Conservation (phyloP, 805 yeast genomes). For the Candida boidinii region DNA sequence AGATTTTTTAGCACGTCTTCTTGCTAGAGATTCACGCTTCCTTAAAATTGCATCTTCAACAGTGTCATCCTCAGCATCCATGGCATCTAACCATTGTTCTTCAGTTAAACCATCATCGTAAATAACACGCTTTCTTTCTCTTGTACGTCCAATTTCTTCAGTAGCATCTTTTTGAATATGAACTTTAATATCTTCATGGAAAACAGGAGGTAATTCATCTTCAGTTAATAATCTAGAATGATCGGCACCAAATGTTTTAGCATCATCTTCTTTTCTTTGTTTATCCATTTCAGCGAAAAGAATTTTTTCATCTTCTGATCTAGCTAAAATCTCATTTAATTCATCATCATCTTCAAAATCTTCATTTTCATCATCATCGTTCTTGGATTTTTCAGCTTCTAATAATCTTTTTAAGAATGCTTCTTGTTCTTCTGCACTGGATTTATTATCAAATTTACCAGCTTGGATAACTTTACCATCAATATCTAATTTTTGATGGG, state of each 20-base stretch:
- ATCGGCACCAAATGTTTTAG: conserved; percentile 18
- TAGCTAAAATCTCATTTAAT: conserved; percentile 53
- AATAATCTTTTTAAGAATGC: conserved; percentile 62
- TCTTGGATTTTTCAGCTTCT: conserved; percentile 56
- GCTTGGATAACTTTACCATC: conserved; percentile 90
- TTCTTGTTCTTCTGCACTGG: conserved; percentile 83
- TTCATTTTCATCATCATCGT: conserved; percentile 29
- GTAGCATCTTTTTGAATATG: conserved; percentile 34
- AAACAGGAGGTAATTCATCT: conserved; percentile 73
- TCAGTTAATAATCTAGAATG: conserved; percentile 51
- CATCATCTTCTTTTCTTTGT: conserved; percentile 34
- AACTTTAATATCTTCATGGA: conserved; percentile 49
- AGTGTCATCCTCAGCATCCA: conserved; percentile 63
- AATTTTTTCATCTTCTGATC: conserved; percentile 52
- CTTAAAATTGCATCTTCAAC: conserved; percentile 52
- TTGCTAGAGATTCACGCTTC: conserved; percentile 35
- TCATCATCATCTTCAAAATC: conserved; percentile 64
- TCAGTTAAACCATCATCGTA: conserved; percentile 68
- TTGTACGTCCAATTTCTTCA: conserved; percentile 41
- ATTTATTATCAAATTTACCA: conserved; percentile 82
- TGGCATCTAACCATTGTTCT: conserved; percentile 71
- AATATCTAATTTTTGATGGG: conserved; percentile 74
- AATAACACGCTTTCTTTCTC: conserved; percentile 53
- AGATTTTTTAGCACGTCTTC: conserved; percentile 27
- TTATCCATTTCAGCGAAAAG: conserved; percentile 53